These are phyloP conservation scores for Collariella sp. DNA, from an alignment of 495 filamentous ascomycete species.

Conservation along the genomic window DNA sequence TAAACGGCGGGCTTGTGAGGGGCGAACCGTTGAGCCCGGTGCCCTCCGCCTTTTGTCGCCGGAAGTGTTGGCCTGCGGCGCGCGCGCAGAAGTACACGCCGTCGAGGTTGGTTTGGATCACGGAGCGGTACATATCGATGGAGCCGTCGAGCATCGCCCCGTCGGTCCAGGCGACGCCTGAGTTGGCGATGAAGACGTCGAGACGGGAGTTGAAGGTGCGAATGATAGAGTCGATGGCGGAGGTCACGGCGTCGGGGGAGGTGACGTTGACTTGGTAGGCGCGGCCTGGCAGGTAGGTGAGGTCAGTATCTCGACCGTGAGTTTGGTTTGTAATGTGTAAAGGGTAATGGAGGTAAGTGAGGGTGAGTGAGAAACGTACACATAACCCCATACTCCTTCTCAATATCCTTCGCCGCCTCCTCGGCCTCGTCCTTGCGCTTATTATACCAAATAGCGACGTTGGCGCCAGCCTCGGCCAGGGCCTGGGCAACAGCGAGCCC, in stretches of 20 bases:
- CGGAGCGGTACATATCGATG: constrained; percentile 55
- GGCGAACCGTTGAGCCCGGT: constrained; percentile 57
- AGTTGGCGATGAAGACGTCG: constrained; percentile 75
- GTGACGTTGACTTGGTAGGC: constrained; percentile 68
- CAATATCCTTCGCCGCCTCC: constrained; percentile 63
- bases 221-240: constrained; percentile 50
- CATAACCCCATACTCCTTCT: constrained; percentile 68
- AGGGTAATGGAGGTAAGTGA: neutral
- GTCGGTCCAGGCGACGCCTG: constrained; percentile 66
- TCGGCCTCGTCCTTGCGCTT: constrained; percentile 63
- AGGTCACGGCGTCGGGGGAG: constrained; percentile 48
- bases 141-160: constrained; percentile 59
- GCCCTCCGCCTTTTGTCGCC: constrained; percentile 52
- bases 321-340: neutral
- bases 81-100: constrained; percentile 76
- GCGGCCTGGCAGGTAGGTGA: constrained; percentile 43
- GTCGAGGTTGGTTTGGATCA: constrained; percentile 69
- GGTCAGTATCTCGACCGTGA: neutral
- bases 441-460: constrained; percentile 84
- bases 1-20: constrained; percentile 49
- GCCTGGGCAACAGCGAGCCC: constrained; percentile 69
- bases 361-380: constrained; percentile 40
- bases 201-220: constrained; percentile 64
- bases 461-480: constrained; percentile 72
- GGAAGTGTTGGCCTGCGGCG: constrained; percentile 62